Evolutionary conservation across 495 filamentous ascomycete genomes (phyloP).

Genomic region (Mycothermus thermophilus): DNA sequence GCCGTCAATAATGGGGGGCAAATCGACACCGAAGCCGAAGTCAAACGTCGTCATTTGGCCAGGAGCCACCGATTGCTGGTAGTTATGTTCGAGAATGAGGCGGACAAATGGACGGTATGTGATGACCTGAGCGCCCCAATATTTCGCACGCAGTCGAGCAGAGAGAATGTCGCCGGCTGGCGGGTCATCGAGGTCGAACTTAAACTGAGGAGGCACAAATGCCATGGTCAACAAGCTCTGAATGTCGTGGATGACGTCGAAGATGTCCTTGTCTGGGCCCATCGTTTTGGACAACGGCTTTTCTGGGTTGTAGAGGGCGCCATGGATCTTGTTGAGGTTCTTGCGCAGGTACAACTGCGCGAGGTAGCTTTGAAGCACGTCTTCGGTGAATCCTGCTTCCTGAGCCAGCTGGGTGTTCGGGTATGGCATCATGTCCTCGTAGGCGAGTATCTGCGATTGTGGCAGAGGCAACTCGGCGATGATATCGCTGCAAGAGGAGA

Average conservation of each 20-base stretch:
- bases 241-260: conserved; percentile 36
- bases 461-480: conserved; percentile 78
- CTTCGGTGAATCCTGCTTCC: conserved; percentile 29
- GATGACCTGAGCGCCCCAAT: conserved; percentile 83
- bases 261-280: background rate
- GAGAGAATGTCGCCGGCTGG: conserved; percentile 65
- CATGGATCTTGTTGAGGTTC: conserved; percentile 71
- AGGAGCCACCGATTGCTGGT: conserved; percentile 18
- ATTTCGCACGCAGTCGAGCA: conserved; percentile 82
- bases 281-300: conserved; percentile 7
- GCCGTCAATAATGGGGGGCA: conserved; percentile 12
- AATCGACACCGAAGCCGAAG: conserved; percentile 4
- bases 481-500: conserved; percentile 47
- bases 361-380: conserved; percentile 65
- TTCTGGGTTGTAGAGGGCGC: conserved; percentile 58
- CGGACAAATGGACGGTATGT: conserved; percentile 72
- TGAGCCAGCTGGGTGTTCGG: conserved; percentile 38
- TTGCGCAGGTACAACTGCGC: conserved; percentile 79
- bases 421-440: conserved; percentile 52
- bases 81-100: conserved; percentile 41
- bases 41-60: conserved; percentile 12
- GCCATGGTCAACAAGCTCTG: conserved; percentile 30
- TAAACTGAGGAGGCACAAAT: conserved; percentile 30
- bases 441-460: conserved; percentile 61
- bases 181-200: conserved; percentile 53